phyloP scores from a whole-genome alignment of 106 monocot genomes.

The Narthecium ossifragum region DNA sequence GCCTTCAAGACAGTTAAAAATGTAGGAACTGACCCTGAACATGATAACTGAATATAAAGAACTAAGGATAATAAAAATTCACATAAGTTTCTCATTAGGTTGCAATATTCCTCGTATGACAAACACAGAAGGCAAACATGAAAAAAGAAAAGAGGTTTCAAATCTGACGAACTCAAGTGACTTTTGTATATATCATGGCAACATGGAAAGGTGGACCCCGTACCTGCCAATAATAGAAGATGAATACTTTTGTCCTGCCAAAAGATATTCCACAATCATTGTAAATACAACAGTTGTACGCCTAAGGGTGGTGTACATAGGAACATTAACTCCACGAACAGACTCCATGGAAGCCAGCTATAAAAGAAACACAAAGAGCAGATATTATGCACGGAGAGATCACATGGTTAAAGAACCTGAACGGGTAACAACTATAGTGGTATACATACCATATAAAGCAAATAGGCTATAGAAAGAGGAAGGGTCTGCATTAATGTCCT shows the following conservation, averaged over 20 bases:
- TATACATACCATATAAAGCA: slow-evolving; percentile 84
- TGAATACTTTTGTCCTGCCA: slow-evolving; percentile 70
- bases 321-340: slow-evolving; percentile 98
- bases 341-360: slow-evolving; percentile 97
- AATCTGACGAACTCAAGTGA: too few relatives aligned
- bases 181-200: too few relatives aligned
- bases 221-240: slow-evolving; percentile 76
- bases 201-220: neutral
- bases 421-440: neutral
- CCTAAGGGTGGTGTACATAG: slow-evolving; percentile 97
- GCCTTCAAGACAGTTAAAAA: too few relatives aligned
- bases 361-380: slow-evolving; percentile 7
- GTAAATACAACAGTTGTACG: slow-evolving; percentile 98
- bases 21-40: too few relatives aligned
- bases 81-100: too few relatives aligned
- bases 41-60: too few relatives aligned
- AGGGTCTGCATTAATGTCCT: slow-evolving; percentile 62
- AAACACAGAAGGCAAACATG: too few relatives aligned
- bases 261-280: slow-evolving; percentile 84
- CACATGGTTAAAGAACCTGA: neutral
- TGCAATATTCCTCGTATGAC: too few relatives aligned
- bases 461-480: slow-evolving; percentile 82
- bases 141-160: too few relatives aligned
- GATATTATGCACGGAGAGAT: neutral
- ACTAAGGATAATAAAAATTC: too few relatives aligned